These are phyloP conservation scores for Tetrahymena thermophila DNA, from an alignment of 73 alveolate species.

Conservation along the genomic window DNA sequence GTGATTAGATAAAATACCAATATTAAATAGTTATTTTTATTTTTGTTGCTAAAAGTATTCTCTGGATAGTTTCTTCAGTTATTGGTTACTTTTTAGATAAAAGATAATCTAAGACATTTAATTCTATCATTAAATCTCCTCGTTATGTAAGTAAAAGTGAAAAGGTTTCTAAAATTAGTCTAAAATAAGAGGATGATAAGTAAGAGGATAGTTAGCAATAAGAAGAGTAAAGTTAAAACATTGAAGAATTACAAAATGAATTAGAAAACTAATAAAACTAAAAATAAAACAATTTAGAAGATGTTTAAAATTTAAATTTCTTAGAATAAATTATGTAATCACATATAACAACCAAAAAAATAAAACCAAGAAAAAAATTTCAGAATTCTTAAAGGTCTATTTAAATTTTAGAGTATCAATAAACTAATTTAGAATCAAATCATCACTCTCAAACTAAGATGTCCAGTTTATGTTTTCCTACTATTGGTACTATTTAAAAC, in stretches of 20 bases:
- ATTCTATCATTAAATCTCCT: not conserved
- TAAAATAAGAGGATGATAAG: too few species aligned
- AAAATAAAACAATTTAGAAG: not conserved
- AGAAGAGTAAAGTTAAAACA: not conserved
- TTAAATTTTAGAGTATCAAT: too few species aligned
- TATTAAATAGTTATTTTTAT: not conserved
- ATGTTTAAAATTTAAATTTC: too few species aligned
- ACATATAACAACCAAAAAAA: too few species aligned
- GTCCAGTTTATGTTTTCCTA: not conserved
- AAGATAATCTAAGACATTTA: not conserved
- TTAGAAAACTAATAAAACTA: too few species aligned
- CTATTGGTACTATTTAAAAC: not conserved
- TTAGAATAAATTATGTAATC: too few species aligned
- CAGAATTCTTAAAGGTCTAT: too few species aligned
- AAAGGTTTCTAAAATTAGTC: not conserved
- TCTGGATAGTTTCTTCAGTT: not conserved
- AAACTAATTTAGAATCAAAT: not conserved
- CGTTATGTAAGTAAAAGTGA: not conserved
- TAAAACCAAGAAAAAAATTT: too few species aligned
- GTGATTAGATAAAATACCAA: not conserved
- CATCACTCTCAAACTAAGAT: not conserved
- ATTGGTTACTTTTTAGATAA: not conserved
- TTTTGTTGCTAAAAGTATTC: not conserved
- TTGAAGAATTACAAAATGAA: too few species aligned
- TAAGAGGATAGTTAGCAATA: too few species aligned